Base-by-base conservation (phyloP, 352 stramenopile genomes). In the Phytophthora boehmeriae region DNA sequence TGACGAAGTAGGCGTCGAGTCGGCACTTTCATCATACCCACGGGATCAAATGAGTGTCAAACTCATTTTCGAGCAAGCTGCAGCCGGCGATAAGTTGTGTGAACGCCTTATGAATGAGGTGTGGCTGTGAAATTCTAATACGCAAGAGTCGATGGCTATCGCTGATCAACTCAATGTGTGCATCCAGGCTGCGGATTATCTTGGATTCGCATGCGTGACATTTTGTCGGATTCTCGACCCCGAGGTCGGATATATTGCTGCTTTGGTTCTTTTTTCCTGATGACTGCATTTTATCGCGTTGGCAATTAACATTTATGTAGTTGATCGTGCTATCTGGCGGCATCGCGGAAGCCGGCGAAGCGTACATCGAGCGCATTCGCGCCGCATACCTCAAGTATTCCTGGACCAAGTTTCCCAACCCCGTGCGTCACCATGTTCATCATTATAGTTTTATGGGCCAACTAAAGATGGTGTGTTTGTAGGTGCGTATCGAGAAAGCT, bases 291-390 rank as follows among this genome's bases (percentile, higher is more conserved):
- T 25, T 23, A 45, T 23, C n/a, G 39, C 47, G 22, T 50, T 13
- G 34, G 2, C 34, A 39, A 2, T 39, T 4, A 4, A 2, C 14
- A 13, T 39, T n/a, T 39, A n/a, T 54, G 2, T 14, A 88, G 78
- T 71, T 91, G 51, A 88, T 91, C 54, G 74, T 89, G 43, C 59
- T 89, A 19, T 79, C 82, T 1, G 80, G 80, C 3, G 80, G 80
- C 11, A 71, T 89, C n/a, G 80, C 73, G 1, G 78, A 91, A 36
- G 76, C 73, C 0, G 80, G 79, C 1, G 75, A 88, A 16, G 56
- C 51, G 0, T 88, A 85, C 54, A 45, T 89, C 5, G 41, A 87
- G 9, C 61, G 70, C 8, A 73, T 90, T 1, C 72, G 65, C 2
- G 32, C 44, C 4, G 63, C 73, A 1, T 87, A 79, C 49, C 30